phyloP scores from a whole-genome alignment of 805 yeast genomes.

The Cyberlindnera euphorbiiphila region DNA sequence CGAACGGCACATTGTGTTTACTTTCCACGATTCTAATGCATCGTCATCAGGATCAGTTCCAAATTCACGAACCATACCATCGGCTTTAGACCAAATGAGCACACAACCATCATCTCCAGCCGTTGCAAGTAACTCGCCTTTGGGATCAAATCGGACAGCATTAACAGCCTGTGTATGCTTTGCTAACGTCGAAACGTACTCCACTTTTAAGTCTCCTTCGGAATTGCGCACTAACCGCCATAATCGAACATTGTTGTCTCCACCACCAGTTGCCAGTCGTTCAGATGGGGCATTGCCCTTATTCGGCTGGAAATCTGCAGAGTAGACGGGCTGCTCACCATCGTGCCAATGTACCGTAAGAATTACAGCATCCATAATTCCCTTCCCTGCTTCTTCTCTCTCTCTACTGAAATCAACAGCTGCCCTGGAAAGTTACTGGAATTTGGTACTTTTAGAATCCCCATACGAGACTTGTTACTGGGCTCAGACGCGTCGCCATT shows the following conservation, averaged over 20 bases:
- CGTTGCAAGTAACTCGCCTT: slow-evolving; percentile 70
- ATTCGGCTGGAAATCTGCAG: slow-evolving; percentile 57
- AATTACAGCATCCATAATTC: slow-evolving; percentile 39
- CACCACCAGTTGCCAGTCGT: slow-evolving; percentile 87
- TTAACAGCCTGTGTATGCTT: slow-evolving; percentile 96
- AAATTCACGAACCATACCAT: slow-evolving; percentile 52
- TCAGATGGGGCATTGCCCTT: slow-evolving; percentile 25
- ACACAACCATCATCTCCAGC: slow-evolving; percentile 96
- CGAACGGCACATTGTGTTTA: slow-evolving; percentile 54
- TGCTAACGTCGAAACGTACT: slow-evolving; percentile 72
- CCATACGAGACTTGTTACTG: not conserved
- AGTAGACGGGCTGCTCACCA: slow-evolving; percentile 69
- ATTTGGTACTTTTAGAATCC: too few species aligned
- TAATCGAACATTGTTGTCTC: slow-evolving; percentile 80
- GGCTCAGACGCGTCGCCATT: slow-evolving; percentile 1
- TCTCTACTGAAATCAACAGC: too few species aligned
- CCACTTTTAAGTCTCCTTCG: slow-evolving; percentile 41
- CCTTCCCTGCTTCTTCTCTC: too few species aligned
- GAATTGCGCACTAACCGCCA: slow-evolving; percentile 28
- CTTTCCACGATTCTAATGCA: slow-evolving; percentile 68
- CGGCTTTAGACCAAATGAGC: slow-evolving; percentile 69
- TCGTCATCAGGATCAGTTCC: slow-evolving; percentile 51
- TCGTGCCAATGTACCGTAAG: slow-evolving; percentile 72
- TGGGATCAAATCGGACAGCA: slow-evolving; percentile 74
- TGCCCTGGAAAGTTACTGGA: too few species aligned